A percentile compares a stretch with the other conserved stretches of the same genome.
Evolutionary conservation across 2,329 filamentous ascomycete genomes (phyloP).

Genomic region (Penicillium sp.): DNA sequence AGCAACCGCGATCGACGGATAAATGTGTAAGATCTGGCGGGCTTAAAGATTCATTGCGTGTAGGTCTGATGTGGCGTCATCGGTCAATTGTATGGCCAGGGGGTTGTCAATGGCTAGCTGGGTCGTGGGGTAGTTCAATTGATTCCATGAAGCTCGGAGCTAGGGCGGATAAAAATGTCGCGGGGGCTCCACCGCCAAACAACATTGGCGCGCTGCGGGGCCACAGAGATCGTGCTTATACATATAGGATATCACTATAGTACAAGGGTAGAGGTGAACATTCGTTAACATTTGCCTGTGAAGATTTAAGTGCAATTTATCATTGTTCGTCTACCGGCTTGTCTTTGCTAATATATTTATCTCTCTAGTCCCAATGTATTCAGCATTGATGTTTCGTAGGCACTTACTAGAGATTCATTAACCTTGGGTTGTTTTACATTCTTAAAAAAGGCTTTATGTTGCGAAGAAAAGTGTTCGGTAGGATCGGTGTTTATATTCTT

Average conservation of each 20-base stretch:
- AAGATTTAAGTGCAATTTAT: too few species aligned
- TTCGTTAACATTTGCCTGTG: too few species aligned
- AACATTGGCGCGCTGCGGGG: slow-evolving; percentile 17
- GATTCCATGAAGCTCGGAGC: background rate
- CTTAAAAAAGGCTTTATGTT: too few species aligned
- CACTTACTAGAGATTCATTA: too few species aligned
- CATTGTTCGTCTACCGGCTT: too few species aligned
- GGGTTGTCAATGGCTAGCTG: background rate
- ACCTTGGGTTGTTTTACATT: too few species aligned
- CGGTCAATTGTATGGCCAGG: background rate
- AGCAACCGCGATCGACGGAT: background rate
- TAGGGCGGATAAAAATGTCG: slow-evolving; percentile 3
- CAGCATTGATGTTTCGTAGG: too few species aligned
- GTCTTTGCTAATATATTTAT: too few species aligned
- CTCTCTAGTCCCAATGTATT: too few species aligned
- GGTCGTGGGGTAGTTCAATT: background rate
- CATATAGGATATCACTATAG: background rate
- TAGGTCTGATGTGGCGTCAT: background rate
- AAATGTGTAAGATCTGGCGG: background rate
- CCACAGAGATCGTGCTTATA: background rate
- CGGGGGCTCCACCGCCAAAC: slow-evolving; percentile 17
- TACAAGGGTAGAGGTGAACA: too few species aligned
- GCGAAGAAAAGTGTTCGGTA: too few species aligned
- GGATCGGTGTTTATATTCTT: too few species aligned
- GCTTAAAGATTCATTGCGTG: background rate